These are phyloP conservation scores for Metschnikowia noctiluminum DNA, from an alignment of 805 yeast genomes.

Conservation along the genomic window DNA sequence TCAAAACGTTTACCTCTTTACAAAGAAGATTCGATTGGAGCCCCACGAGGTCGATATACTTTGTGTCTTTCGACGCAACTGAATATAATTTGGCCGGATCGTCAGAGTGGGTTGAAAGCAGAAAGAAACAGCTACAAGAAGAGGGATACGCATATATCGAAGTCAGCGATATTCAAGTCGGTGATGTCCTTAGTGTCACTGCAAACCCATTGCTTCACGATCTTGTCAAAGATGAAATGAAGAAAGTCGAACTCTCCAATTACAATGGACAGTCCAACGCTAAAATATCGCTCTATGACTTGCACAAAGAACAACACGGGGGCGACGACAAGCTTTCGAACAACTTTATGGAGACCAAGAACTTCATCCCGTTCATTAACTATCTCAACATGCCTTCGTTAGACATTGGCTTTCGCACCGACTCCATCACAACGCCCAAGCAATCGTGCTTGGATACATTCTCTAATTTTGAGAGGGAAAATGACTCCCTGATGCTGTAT, in stretches of 20 bases:
- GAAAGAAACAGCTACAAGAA: constrained; percentile 48
- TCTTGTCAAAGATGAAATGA: constrained; percentile 43
- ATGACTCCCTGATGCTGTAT: constrained; percentile 55
- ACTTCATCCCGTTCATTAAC: constrained; percentile 65
- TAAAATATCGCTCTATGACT: constrained; percentile 23
- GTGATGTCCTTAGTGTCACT: constrained; percentile 48
- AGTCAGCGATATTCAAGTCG: constrained; percentile 62
- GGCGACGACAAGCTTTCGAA: constrained; percentile 26
- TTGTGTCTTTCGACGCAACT: constrained; percentile 80
- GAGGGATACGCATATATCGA: constrained; percentile 74
- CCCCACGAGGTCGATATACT: constrained; percentile 78
- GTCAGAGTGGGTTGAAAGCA: constrained; percentile 68
- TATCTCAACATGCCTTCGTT: constrained; percentile 68
- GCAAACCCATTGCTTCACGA: constrained; percentile 64
- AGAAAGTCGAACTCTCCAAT: constrained; percentile 18
- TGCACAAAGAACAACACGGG: constrained; percentile 23
- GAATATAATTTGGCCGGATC: constrained; percentile 81
- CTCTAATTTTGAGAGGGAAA: constrained; percentile 45
- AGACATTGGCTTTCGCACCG: constrained; percentile 50
- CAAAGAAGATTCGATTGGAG: constrained; percentile 68
- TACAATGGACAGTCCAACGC: constrained; percentile 2
- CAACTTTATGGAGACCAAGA: constrained; percentile 46
- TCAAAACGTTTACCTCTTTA: constrained; percentile 62
- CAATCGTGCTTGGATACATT: constrained; percentile 65
- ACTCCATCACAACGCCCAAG: constrained; percentile 32